These are phyloP conservation scores for Aspergillus ochraceoroseus DNA, from an alignment of 2,329 filamentous ascomycete genomes.

Conservation along the genomic window DNA sequence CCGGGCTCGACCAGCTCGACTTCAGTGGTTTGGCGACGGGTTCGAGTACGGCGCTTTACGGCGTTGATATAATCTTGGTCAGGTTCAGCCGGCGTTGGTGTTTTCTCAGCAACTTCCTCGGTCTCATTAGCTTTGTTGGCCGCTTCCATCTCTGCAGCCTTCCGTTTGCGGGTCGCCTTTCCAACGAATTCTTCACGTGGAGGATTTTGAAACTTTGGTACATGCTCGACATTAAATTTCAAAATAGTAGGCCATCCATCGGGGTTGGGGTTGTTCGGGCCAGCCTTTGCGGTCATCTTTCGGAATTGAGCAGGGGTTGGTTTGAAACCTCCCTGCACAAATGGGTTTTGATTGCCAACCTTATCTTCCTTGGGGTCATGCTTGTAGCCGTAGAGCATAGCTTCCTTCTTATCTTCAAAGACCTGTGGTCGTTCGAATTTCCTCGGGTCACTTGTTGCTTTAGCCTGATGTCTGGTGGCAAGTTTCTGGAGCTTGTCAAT, in stretches of 20 bases:
- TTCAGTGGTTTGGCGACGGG: conserved; percentile 25
- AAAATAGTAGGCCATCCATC: conserved; percentile 40
- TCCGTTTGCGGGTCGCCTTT: conserved; percentile 37
- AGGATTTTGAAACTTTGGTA: conserved; percentile 35
- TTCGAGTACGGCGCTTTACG: conserved; percentile 33
- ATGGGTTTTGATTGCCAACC: conserved; percentile 53
- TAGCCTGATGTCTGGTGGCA: conserved; percentile 47
- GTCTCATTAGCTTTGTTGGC: conserved; percentile 25
- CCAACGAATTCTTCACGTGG: conserved; percentile 27
- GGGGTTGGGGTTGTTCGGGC: conserved; percentile 37
- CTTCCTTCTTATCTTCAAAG: conserved; percentile 58
- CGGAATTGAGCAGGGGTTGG: conserved; percentile 42
- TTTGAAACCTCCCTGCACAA: conserved; percentile 49
- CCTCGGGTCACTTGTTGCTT: conserved; percentile 48
- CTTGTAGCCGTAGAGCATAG: conserved; percentile 56
- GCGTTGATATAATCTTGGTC: conserved; percentile 27
- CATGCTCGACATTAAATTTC: conserved; percentile 36
- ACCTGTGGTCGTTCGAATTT: conserved; percentile 48
- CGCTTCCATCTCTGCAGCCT: conserved; percentile 35
- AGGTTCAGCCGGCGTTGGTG: conserved; percentile 26
- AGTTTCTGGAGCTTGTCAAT: conserved; percentile 48
- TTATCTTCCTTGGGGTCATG: conserved; percentile 49
- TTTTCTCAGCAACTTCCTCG: conserved; percentile 26
- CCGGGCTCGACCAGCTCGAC: conserved; percentile 19
- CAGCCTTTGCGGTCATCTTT: conserved; percentile 37